These are phyloP conservation scores for Lobosporangium transversale DNA, from an alignment of 192 early-diverging fungal genomes.

Conservation along the genomic window DNA sequence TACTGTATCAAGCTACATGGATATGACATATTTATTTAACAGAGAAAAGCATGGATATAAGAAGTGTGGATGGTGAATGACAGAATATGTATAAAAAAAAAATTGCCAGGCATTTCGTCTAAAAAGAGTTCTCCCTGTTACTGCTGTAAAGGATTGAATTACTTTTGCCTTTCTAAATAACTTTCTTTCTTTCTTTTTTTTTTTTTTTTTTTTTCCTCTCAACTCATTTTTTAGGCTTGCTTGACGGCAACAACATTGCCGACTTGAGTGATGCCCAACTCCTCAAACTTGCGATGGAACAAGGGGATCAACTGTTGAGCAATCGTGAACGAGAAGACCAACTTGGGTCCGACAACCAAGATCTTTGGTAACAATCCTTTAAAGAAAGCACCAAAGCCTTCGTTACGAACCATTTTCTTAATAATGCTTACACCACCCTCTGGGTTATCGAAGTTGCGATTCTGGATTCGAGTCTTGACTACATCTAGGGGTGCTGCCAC, in stretches of 20 bases:
- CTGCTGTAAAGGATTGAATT: too few relatives aligned
- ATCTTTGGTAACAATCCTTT: slow-evolving; percentile 93
- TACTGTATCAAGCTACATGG: too few relatives aligned
- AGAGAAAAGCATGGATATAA: too few relatives aligned
- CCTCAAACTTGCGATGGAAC: slow-evolving; percentile 65
- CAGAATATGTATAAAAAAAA: too few relatives aligned
- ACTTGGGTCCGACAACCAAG: slow-evolving; percentile 93
- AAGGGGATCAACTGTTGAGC: slow-evolving; percentile 94
- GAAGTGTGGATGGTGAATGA: too few relatives aligned
- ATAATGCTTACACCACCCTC: slow-evolving; percentile 91
- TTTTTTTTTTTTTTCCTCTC: too few relatives aligned
- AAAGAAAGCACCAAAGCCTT: slow-evolving; percentile 94
- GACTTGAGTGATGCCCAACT: slow-evolving; percentile 51
- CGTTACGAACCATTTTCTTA: slow-evolving; percentile 88
- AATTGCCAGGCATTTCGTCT: too few relatives aligned
- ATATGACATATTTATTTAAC: too few relatives aligned
- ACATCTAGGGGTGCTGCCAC: slow-evolving; percentile 97
- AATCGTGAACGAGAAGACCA: slow-evolving; percentile 97
- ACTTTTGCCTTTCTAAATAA: too few relatives aligned
- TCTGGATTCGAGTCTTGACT: slow-evolving; percentile 99
- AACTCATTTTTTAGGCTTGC: too few relatives aligned
- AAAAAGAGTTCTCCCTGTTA: too few relatives aligned
- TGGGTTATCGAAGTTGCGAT: slow-evolving; percentile 86
- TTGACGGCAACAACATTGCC: slow-evolving; percentile 42
- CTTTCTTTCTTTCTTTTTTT: too few relatives aligned